Evolutionary conservation across 345 rosid species (phyloP), one percentile per base, ranked within the genome.

Genomic region (Lepidium aucheri): DNA sequence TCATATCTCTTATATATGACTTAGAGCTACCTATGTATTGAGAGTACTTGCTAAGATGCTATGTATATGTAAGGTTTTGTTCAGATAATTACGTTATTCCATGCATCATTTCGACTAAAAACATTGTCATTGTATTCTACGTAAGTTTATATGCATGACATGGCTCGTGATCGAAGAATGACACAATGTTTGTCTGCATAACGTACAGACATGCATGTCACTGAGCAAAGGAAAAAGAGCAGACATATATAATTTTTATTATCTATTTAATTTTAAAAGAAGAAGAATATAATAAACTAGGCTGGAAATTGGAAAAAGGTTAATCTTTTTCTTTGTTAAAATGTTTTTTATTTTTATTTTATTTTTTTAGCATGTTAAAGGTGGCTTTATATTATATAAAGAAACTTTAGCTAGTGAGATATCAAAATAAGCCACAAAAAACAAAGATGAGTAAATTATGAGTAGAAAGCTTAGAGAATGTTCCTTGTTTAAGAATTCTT

Each of bases 131-230:
- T 28, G 33, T 16, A 52, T 40, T 28, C 18, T 17, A 65, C 42
- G 41, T 4, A 28, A 41, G 18, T 51, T 39, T 51, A 12, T 40
- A 22, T 30, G 41, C 9, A 15, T 34, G 53, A 41, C 11, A 41
- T 53, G 60, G 60, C 14, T 9, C 5, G 33, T 32, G 65, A 60
- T 60, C 65, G 12, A 32, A 32, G 32, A 39, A 65, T 40, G 20
- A 52, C 18, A 65, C 50, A 52, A 65, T 20, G 62, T 45, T 43
- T 36, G 53, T 67, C 38, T 59, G 26, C 12, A 32, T 57, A 58
- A 24, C 30, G 15, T 22, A 49, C 7, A 68, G 11, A 59, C 59
- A 49, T 59, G 50, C 26, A 68, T 59, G n/a, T 15, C 33, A 32
- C 11, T 24, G 26, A 24, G 4, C 26, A 24, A 24, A 1, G 22